Evolutionary conservation across 208 protist genomes (phyloP).

Genomic region (Leishmania tarentolae): DNA sequence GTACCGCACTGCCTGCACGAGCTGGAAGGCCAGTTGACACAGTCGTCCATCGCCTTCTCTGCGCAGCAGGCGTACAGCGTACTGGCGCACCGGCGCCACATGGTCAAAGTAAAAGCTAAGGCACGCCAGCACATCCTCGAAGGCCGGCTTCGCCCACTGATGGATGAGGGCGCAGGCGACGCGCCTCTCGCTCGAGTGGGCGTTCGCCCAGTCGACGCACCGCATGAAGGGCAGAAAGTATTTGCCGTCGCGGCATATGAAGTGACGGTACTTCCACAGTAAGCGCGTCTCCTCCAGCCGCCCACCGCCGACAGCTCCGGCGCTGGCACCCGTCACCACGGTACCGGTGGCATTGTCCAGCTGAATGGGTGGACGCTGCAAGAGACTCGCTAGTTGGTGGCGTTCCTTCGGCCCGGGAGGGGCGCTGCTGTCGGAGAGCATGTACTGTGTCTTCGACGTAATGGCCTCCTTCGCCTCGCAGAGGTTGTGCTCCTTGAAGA

Average conservation of each 20-base stretch:
- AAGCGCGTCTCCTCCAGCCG: constrained; percentile 87
- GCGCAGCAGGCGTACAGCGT: constrained; percentile 69
- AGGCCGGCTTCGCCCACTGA: constrained; percentile 59
- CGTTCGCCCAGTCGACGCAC: constrained; percentile 90
- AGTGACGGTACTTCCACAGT: constrained; percentile 94
- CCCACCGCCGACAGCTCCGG: constrained; percentile 15
- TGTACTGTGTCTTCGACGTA: constrained; percentile 59
- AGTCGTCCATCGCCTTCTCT: constrained; percentile 50
- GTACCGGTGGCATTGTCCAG: constrained; percentile 39
- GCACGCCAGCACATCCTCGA: constrained; percentile 73
- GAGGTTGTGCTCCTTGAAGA: constrained; percentile 62
- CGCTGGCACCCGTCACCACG: constrained; percentile 1
- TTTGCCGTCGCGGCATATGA: constrained; percentile 69
- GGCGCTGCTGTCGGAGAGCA: constrained; percentile 53
- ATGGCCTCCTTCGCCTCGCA: constrained; percentile 65
- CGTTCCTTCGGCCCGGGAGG: constrained; percentile 69
- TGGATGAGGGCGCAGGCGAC: constrained; percentile 74
- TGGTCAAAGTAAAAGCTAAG: constrained; percentile 74
- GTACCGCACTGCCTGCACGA: constrained; percentile 85
- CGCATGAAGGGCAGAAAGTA: constrained; percentile 92
- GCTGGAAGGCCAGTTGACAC: constrained; percentile 54
- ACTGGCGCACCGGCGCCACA: constrained; percentile 54
- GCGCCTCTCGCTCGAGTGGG: constrained; percentile 59
- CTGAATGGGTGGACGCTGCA: constrained; percentile 57
- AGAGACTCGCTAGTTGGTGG: constrained; percentile 58